These are phyloP conservation scores for Quercus alba DNA, from an alignment of 306 rosid species.

Conservation along the genomic window DNA sequence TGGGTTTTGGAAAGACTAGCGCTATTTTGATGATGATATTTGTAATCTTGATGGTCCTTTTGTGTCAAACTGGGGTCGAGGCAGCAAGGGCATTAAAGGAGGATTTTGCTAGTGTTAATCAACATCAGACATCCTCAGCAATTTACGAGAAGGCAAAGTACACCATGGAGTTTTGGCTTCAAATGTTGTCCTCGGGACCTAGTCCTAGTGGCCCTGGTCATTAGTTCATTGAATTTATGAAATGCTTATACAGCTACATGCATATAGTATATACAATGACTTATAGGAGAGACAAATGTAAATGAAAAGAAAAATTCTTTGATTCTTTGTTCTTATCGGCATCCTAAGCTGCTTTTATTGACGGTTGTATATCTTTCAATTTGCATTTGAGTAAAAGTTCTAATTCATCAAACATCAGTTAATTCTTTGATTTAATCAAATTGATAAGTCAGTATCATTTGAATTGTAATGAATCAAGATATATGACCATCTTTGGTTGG, in stretches of 20 bases:
- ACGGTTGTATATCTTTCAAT: too few species aligned
- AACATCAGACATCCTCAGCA: constrained; percentile 17
- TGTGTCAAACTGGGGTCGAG: constrained; percentile 13
- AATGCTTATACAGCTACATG: too few species aligned
- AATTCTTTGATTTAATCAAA: too few species aligned
- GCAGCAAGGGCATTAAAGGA: constrained; percentile 30
- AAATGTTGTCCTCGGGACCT: constrained; percentile 51
- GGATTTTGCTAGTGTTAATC: constrained; percentile 23
- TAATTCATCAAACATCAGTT: too few species aligned
- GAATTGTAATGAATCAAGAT: background rate
- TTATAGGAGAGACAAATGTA: background rate
- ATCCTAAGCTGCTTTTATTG: too few species aligned
- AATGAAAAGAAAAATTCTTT: background rate
- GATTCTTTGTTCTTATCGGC: background rate
- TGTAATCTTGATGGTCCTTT: background rate
- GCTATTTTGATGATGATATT: background rate
- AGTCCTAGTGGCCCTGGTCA: constrained; percentile 58
- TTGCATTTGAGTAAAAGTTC: too few species aligned
- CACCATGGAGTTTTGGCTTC: constrained; percentile 39
- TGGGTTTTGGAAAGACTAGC: background rate
- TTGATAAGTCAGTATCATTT: background rate
- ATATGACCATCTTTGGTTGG: background rate
- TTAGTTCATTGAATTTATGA: background rate
- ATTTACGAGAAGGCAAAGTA: constrained; percentile 29
- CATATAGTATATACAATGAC: too few species aligned